Evolutionary conservation across 257 asterid species (phyloP).

Genomic region (Solanum chmielewskii): DNA sequence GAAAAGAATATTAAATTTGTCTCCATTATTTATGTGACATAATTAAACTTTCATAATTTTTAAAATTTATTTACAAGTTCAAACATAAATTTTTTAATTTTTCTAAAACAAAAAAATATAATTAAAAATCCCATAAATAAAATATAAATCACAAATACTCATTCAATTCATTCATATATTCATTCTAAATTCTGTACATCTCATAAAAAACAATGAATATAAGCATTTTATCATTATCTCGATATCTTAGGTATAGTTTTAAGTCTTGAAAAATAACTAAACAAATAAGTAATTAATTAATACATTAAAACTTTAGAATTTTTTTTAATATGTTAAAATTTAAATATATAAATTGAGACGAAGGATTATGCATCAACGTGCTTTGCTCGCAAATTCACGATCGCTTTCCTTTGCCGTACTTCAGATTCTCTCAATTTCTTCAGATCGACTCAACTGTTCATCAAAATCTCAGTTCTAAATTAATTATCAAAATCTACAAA

Average conservation of each 20-base stretch:
- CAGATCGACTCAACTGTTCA: neutral
- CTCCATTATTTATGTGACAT: neutral
- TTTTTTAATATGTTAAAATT: no score
- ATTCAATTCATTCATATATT: neutral
- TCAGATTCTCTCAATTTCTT: neutral
- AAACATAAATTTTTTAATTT: no score
- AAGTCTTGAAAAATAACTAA: no score
- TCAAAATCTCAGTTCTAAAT: neutral
- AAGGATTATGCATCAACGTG: neutral
- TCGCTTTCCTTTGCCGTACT: neutral
- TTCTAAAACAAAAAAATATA: no score
- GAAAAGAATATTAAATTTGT: neutral
- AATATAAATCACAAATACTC: no score
- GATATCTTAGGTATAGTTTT: rapidly evolving
- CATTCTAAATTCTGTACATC: neutral
- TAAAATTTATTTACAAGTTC: no score
- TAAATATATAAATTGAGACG: neutral
- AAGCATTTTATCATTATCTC: neutral
- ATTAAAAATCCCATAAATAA: no score
- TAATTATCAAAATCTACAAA: neutral
- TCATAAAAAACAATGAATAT: no score
- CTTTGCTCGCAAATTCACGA: neutral
- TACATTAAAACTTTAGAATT: no score
- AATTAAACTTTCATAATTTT: no score
- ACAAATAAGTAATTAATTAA: no score